Evolutionary conservation across 2,329 filamentous ascomycete genomes (phyloP).

Genomic region (Penicillium sclerotigenum): DNA sequence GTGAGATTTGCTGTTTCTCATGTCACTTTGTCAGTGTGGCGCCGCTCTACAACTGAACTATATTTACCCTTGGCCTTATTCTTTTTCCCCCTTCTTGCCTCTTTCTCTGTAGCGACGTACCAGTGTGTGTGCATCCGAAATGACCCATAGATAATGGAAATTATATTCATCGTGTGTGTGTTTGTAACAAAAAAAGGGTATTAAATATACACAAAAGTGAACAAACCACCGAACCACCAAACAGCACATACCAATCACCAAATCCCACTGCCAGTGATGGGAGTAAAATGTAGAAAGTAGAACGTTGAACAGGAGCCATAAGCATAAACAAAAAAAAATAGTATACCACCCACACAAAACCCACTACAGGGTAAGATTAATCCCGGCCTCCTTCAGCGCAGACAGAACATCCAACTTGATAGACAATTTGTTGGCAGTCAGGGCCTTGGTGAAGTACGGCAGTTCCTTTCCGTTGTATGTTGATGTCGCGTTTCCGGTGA

Average conservation of each 20-base stretch:
- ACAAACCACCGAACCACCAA: background rate
- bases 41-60: too few species aligned
- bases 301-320: background rate
- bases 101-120: too few species aligned
- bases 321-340: background rate
- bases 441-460: constrained; percentile 53
- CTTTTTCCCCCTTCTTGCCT: too few species aligned
- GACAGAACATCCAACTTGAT: constrained; percentile 47
- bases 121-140: too few species aligned
- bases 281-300: background rate
- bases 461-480: constrained; percentile 49
- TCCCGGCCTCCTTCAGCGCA: constrained; percentile 28
- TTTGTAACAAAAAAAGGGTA: constrained; percentile 1
- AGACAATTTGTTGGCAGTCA: constrained; percentile 47
- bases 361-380: background rate
- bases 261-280: background rate
- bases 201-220: background rate
- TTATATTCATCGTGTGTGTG: background rate
- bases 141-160: background rate
- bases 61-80: too few species aligned
- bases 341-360: background rate
- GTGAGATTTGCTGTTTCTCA: too few species aligned
- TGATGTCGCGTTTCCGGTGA: constrained; percentile 49
- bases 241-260: background rate
- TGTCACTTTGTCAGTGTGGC: too few species aligned